These are phyloP conservation scores for Aspergillus fructus DNA, from an alignment of 2,329 filamentous ascomycete species.

Conservation along the genomic window DNA sequence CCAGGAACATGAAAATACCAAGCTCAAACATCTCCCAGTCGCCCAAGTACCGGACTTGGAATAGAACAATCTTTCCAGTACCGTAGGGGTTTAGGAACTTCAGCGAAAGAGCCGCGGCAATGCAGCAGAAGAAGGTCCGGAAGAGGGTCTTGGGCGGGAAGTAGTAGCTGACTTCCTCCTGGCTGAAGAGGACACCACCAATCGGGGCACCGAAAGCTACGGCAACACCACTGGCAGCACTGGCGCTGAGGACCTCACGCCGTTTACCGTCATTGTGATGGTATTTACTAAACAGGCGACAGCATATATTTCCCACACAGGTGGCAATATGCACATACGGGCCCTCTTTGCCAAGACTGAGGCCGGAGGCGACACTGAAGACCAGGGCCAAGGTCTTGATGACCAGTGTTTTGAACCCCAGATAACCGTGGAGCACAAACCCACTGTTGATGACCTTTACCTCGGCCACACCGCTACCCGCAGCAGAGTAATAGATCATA, in stretches of 20 bases:
- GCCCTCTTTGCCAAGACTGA: conserved; percentile 91
- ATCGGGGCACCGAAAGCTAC: conserved; percentile 92
- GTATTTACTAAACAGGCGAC: conserved; percentile 92
- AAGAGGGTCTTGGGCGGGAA: conserved; percentile 97
- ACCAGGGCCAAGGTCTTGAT: conserved; percentile 82
- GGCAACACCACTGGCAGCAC: conserved; percentile 85
- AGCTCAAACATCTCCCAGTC: conserved; percentile 97
- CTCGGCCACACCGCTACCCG: conserved; percentile 93
- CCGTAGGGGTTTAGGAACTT: conserved; percentile 97
- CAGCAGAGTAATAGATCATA: conserved; percentile 94
- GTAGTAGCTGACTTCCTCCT: conserved; percentile 95
- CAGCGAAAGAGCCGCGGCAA: conserved; percentile 81
- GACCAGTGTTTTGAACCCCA: conserved; percentile 81
- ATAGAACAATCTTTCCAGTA: conserved; percentile 93
- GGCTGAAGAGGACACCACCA: conserved; percentile 84
- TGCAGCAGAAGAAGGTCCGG: conserved; percentile 97
- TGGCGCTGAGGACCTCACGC: conserved; percentile 88
- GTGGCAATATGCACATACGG: conserved; percentile 98
- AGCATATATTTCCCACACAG: conserved; percentile 92
- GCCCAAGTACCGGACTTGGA: conserved; percentile 83
- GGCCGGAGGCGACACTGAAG: conserved; percentile 84
- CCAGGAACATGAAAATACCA: conserved; percentile 78
- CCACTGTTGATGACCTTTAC: conserved; percentile 97
- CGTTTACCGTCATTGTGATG: conserved; percentile 91
- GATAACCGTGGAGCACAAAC: conserved; percentile 93